Percentiles rank a stretch among this genome's conserved stretches.
These are phyloP conservation scores for Lepiota brunneoincarnata DNA, from an alignment of 768 basidiomycete species.

Conservation along the genomic window DNA sequence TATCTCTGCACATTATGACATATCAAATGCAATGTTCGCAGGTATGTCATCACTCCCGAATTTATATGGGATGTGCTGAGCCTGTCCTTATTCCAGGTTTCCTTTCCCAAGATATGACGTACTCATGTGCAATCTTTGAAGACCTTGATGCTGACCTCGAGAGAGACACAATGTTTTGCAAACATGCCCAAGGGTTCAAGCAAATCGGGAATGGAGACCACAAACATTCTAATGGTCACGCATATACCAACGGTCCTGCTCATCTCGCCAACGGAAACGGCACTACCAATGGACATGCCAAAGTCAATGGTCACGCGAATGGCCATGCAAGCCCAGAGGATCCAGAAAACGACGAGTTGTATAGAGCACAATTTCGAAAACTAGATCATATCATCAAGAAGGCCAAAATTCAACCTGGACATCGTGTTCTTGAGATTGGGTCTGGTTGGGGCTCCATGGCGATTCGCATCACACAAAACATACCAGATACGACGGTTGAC, in stretches of 20 bases:
- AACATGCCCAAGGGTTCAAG: neutral
- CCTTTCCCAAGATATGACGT: constrained; percentile 72
- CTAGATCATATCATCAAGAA: constrained; percentile 61
- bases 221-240: neutral
- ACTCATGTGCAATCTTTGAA: constrained; percentile 70
- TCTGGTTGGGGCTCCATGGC: constrained; percentile 78
- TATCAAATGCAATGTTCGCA: constrained; percentile 74
- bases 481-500: constrained; percentile 59
- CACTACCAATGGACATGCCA: neutral
- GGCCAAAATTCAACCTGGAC: constrained; percentile 55
- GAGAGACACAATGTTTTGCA: neutral
- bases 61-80: too few species aligned
- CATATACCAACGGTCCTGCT: neutral
- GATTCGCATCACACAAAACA: constrained; percentile 53
- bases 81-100: too few species aligned
- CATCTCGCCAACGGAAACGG: neutral
- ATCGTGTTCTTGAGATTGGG: constrained; percentile 64
- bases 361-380: constrained; percentile 59
- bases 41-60: constrained; percentile 30
- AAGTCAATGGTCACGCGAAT: neutral
- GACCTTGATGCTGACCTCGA: constrained; percentile 57
- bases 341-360: constrained; percentile 20
- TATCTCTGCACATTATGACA: constrained; percentile 77
- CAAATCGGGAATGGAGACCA: neutral
- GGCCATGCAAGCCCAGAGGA: neutral